A percentile compares a stretch with the other conserved stretches of the same genome.
These are phyloP conservation scores for Patellaria atrata DNA, from an alignment of 495 filamentous ascomycete genomes.

Conservation along the genomic window DNA sequence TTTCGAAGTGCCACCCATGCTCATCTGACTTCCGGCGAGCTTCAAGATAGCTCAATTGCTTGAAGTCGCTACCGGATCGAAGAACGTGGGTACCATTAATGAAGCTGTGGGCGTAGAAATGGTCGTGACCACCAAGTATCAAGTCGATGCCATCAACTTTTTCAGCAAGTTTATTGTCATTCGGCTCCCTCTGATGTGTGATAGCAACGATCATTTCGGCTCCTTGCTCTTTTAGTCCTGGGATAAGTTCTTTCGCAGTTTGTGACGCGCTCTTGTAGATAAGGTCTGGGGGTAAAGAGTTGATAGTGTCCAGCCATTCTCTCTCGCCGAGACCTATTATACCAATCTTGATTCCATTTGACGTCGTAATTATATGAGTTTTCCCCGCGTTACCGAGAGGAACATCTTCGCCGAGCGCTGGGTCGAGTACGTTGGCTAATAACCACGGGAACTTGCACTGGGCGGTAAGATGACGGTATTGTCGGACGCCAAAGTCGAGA, in stretches of 20 bases:
- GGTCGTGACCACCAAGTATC: conserved; percentile 79
- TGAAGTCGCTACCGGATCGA: conserved; percentile 77
- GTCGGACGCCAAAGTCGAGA: conserved; percentile 78
- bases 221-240: conserved; percentile 54
- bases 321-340: conserved; percentile 71
- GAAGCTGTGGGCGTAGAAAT: conserved; percentile 64
- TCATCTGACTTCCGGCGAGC: conserved; percentile 35
- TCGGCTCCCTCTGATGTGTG: conserved; percentile 76
- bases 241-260: conserved; percentile 56
- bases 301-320: conserved; percentile 76
- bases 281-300: conserved; percentile 62
- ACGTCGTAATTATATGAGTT: conserved; percentile 56
- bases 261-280: conserved; percentile 62
- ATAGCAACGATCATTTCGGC: conserved; percentile 69
- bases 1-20: conserved; percentile 60
- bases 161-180: conserved; percentile 56
- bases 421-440: conserved; percentile 70
- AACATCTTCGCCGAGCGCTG: conserved; percentile 51
- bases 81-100: conserved; percentile 69
- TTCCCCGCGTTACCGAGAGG: conserved; percentile 57
- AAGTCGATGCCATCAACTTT: conserved; percentile 58
- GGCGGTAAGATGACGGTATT: conserved; percentile 54
- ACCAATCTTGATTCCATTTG: conserved; percentile 74
- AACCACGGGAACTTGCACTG: conserved; percentile 84
- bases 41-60: conserved; percentile 79